Evolutionary conservation across 176 grass and related monocot genomes (phyloP).

Genomic region (Typha latifolia): DNA sequence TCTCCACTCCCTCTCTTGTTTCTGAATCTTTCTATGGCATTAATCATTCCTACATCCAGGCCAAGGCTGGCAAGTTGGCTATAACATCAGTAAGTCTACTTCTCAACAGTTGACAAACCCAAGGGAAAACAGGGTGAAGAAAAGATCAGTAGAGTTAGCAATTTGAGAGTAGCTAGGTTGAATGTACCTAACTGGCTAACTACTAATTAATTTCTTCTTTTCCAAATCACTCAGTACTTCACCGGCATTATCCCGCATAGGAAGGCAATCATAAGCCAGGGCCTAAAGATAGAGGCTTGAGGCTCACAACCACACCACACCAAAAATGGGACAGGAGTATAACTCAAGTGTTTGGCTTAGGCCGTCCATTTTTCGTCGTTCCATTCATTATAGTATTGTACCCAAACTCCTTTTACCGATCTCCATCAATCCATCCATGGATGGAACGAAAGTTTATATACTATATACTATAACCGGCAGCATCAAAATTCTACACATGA

Average conservation of each 20-base stretch:
- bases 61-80: no score
- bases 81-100: no score
- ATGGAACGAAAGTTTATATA: neutral
- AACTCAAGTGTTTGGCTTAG: neutral
- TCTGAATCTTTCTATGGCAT: no score
- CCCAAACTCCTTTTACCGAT: neutral
- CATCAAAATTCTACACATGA: neutral
- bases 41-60: no score
- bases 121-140: no score
- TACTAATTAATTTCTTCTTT: neutral
- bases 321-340: conserved; percentile 8
- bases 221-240: neutral
- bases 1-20: neutral
- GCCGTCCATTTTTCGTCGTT: neutral
- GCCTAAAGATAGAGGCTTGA: conserved; percentile 6
- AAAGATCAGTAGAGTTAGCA: no score
- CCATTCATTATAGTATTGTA: neutral
- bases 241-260: neutral
- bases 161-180: no score
- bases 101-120: no score
- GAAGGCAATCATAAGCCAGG: conserved; percentile 7
- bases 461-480: neutral
- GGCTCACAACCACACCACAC: neutral
- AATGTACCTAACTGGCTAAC: neutral
- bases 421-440: neutral